A percentile compares a stretch with the other conserved stretches of the same genome.
These are phyloP conservation scores for Niebla homalea DNA, from an alignment of 495 filamentous ascomycete genomes.

Conservation along the genomic window DNA sequence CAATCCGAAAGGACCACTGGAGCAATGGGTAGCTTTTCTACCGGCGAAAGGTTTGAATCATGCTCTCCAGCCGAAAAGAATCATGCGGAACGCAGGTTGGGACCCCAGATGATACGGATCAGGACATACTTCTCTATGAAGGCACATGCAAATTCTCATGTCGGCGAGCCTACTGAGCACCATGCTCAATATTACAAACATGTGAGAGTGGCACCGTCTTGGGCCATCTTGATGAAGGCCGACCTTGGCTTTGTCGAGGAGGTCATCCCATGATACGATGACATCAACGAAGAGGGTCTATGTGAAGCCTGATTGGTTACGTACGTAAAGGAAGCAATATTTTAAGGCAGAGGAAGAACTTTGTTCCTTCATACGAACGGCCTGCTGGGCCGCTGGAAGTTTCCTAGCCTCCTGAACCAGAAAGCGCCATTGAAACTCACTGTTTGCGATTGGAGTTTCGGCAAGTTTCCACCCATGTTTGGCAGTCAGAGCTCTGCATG, in stretches of 20 bases:
- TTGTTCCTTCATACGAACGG: too few relatives aligned
- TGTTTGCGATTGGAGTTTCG: conserved; percentile 47
- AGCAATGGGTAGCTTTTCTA: too few relatives aligned
- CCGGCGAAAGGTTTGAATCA: too few relatives aligned
- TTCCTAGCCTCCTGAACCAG: too few relatives aligned
- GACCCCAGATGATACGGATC: too few relatives aligned
- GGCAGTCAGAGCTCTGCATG: conserved; percentile 38
- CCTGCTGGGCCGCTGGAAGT: too few relatives aligned
- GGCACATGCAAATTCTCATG: background rate
- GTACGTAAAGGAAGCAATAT: background rate
- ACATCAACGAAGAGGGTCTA: background rate
- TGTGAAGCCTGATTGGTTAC: background rate
- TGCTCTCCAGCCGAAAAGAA: too few relatives aligned
- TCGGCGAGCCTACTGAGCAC: background rate
- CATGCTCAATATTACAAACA: background rate
- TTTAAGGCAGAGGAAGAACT: too few relatives aligned
- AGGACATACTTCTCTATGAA: too few relatives aligned
- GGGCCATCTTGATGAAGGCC: background rate
- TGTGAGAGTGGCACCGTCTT: background rate
- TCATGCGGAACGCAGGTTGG: too few relatives aligned
- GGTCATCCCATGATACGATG: background rate
- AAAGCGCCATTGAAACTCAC: background rate
- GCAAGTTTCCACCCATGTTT: conserved; percentile 45
- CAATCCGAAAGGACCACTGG: too few relatives aligned
- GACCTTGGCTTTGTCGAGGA: background rate